Conservation (phyloP, 306 rosid species). For the Geum urbanum region DNA sequence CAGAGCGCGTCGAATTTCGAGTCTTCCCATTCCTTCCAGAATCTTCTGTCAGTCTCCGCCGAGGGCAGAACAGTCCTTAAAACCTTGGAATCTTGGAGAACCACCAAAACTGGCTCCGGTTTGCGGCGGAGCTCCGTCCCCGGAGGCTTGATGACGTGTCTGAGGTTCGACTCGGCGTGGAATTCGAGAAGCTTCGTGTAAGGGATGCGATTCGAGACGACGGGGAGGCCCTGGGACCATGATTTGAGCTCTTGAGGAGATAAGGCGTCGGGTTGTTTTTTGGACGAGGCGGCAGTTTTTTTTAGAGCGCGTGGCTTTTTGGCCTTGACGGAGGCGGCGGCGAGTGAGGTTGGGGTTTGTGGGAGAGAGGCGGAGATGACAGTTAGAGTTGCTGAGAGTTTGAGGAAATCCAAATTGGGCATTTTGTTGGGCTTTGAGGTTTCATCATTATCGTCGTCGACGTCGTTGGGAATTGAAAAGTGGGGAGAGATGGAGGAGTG, state of each 20-base stretch:
- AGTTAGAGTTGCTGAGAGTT: conserved; percentile 66
- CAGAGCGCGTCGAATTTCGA: conserved; percentile 55
- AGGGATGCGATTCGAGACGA: conserved; percentile 68
- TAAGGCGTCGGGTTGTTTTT: conserved; percentile 51
- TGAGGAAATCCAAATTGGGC: conserved; percentile 46
- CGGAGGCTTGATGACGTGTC: conserved; percentile 64
- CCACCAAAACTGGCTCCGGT: conserved; percentile 56
- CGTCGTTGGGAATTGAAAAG: conserved; percentile 29
- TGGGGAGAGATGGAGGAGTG: conserved; percentile 43
- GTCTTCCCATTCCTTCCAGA: conserved; percentile 75
- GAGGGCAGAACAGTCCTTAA: conserved; percentile 71
- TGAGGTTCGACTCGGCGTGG: conserved; percentile 54
- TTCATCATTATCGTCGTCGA: conserved; percentile 17
- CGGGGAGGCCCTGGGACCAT: conserved; percentile 72
- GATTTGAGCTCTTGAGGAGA: conserved; percentile 63
- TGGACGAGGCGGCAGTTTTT: conserved; percentile 35
- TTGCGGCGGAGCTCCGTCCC: conserved; percentile 36
- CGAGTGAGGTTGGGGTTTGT: conserved; percentile 32
- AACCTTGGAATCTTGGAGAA: conserved; percentile 77
- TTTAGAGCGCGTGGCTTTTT: conserved; percentile 42
- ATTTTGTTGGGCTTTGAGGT: conserved; percentile 22
- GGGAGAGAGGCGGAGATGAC: conserved; percentile 64
- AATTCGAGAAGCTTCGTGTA: conserved; percentile 59
- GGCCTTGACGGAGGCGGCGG: conserved; percentile 42
- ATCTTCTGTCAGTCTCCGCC: conserved; percentile 42